phyloP scores from a whole-genome alignment of 306 rosid species.

The Fragaria vesca region DNA sequence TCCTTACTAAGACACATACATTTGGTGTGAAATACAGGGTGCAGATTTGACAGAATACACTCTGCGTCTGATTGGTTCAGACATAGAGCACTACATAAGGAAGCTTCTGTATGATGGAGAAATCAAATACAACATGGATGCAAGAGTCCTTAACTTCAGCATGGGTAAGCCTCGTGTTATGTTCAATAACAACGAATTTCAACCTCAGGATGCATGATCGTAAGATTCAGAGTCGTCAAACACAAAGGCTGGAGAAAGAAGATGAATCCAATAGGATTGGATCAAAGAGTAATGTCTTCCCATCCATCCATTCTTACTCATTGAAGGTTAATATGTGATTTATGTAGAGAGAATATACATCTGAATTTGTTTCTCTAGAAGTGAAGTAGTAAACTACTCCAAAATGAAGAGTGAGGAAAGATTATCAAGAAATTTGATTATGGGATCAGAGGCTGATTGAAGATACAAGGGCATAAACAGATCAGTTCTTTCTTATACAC shows the following conservation, averaged over 20 bases:
- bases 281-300: not conserved
- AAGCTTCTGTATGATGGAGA: conserved; percentile 58
- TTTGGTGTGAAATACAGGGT: conserved; percentile 49
- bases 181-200: conserved; percentile 55
- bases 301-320: not conserved
- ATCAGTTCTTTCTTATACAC: not conserved
- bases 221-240: not conserved
- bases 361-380: not conserved
- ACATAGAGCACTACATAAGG: conserved; percentile 80
- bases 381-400: not conserved
- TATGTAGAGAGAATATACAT: not conserved
- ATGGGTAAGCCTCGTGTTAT: conserved; percentile 94
- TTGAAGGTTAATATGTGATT: not conserved
- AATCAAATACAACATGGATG: conserved; percentile 84
- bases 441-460: not conserved
- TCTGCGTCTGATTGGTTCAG: conserved; percentile 90
- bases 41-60: conserved; percentile 88
- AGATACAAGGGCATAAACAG: not conserved
- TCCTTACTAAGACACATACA: conserved; percentile 15
- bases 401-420: not conserved
- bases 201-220: conserved; percentile 38
- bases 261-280: not conserved
- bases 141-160: conserved; percentile 86
- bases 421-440: not conserved
- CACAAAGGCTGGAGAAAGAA: not conserved